phyloP scores from a whole-genome alignment of 495 filamentous ascomycete species.

The Cercophora sp. region DNA sequence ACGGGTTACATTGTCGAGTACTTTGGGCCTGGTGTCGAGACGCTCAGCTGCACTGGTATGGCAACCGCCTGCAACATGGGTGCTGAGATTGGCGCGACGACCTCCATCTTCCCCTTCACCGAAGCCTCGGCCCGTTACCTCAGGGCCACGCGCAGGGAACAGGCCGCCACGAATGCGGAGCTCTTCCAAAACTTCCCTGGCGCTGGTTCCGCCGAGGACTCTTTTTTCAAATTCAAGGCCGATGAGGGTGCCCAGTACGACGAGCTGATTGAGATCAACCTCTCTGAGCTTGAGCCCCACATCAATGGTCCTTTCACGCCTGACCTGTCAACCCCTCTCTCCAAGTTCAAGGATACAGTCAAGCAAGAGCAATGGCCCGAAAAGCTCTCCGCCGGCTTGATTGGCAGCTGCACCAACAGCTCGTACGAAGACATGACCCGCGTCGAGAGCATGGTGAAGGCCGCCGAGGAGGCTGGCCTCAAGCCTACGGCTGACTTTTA shows the following conservation, averaged over 20 bases:
- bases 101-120: slow-evolving; percentile 73
- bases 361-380: slow-evolving; percentile 84
- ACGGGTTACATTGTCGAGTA: slow-evolving; percentile 96
- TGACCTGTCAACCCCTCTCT: slow-evolving; percentile 87
- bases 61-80: slow-evolving; percentile 86
- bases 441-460: slow-evolving; percentile 85
- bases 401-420: slow-evolving; percentile 97
- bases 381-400: slow-evolving; percentile 85
- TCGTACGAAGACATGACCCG: slow-evolving; percentile 98
- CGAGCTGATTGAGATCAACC: slow-evolving; percentile 84
- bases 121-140: slow-evolving; percentile 64
- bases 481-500: slow-evolving; percentile 89
- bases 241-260: slow-evolving; percentile 85
- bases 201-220: slow-evolving; percentile 30
- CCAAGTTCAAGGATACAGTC: slow-evolving; percentile 78
- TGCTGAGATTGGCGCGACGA: slow-evolving; percentile 93
- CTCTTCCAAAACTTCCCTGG: slow-evolving; percentile 45
- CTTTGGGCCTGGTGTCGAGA: slow-evolving; percentile 77
- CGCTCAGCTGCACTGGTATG: slow-evolving; percentile 89
- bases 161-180: slow-evolving; percentile 62
- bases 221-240: slow-evolving; percentile 54
- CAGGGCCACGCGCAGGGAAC: slow-evolving; percentile 70
- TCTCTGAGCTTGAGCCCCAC: slow-evolving; percentile 88
- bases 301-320: slow-evolving; percentile 98
- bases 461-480: slow-evolving; percentile 79